Evolutionary conservation across 768 basidiomycete genomes (phyloP).

Genomic region (Holtermannia corniformis): DNA sequence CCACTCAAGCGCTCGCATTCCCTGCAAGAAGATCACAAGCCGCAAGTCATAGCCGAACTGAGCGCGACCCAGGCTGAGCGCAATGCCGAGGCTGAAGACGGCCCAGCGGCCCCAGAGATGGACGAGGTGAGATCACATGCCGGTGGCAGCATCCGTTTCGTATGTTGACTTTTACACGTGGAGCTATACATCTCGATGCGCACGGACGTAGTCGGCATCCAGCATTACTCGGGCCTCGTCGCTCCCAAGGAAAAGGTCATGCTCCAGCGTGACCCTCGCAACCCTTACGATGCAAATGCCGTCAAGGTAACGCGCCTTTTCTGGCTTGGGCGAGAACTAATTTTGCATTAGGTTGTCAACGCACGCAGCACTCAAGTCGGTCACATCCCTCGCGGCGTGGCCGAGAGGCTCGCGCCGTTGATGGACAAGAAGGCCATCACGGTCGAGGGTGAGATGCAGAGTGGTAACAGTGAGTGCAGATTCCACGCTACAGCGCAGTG

Average conservation of each 20-base stretch:
- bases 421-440: constrained; percentile 57
- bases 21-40: too few species aligned
- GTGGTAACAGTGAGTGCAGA: constrained; percentile 53
- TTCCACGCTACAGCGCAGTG: background rate
- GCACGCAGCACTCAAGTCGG: constrained; percentile 67
- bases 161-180: background rate
- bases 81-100: background rate
- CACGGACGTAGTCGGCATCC: constrained; percentile 68
- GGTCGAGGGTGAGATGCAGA: constrained; percentile 57
- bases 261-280: constrained; percentile 22
- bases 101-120: background rate
- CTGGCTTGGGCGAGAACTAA: background rate
- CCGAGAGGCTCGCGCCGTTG: constrained; percentile 55
- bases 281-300: constrained; percentile 48
- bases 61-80: background rate
- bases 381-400: constrained; percentile 59
- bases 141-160: too few species aligned
- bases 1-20: too few species aligned
- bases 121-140: too few species aligned
- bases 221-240: constrained; percentile 75
- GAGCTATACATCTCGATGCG: constrained; percentile 54
- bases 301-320: constrained; percentile 23
- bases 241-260: constrained; percentile 59
- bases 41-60: too few species aligned
- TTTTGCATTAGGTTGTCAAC: constrained; percentile 56